Conservation (phyloP, 2,329 filamentous ascomycete species). For the Diplodia scrobiculata region DNA sequence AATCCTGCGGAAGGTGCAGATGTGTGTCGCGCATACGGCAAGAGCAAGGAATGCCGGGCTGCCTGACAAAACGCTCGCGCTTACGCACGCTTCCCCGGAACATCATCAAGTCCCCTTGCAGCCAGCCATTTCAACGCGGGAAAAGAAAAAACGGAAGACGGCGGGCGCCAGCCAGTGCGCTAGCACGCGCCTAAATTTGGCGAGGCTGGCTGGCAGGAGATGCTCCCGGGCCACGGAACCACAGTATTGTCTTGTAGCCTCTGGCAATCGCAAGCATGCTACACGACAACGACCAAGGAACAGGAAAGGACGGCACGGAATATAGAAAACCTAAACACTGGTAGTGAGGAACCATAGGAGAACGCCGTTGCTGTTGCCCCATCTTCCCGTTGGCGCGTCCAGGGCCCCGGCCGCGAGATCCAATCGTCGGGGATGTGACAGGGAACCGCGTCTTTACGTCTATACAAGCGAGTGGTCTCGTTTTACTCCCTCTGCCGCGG, state of each 20-base stretch:
- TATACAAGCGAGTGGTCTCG: neutral
- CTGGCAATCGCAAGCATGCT: neutral
- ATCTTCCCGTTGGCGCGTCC: conserved; percentile 9
- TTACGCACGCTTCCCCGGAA: conserved; percentile 16
- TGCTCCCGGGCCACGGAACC: neutral
- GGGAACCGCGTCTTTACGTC: neutral
- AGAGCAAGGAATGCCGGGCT: conserved; percentile 1
- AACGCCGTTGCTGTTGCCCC: neutral
- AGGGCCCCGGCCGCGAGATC: conserved; percentile 2
- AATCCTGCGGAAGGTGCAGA: neutral
- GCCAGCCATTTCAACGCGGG: neutral
- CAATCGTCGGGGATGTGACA: conserved; percentile 17
- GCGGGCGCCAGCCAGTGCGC: neutral
- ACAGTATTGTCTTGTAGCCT: neutral
- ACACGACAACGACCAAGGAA: neutral
- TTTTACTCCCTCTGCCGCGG: conserved; percentile 7
- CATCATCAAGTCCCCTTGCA: neutral
- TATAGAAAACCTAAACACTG: neutral
- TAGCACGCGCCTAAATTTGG: neutral
- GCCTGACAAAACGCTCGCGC: conserved; percentile 5
- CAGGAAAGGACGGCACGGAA: neutral
- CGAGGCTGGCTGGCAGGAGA: neutral
- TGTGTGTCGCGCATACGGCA: conserved; percentile 22
- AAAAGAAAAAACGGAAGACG: neutral
- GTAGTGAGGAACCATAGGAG: neutral